Conservation (phyloP, 2,329 filamentous ascomycete species). For the Intubia oerlemansii region DNA sequence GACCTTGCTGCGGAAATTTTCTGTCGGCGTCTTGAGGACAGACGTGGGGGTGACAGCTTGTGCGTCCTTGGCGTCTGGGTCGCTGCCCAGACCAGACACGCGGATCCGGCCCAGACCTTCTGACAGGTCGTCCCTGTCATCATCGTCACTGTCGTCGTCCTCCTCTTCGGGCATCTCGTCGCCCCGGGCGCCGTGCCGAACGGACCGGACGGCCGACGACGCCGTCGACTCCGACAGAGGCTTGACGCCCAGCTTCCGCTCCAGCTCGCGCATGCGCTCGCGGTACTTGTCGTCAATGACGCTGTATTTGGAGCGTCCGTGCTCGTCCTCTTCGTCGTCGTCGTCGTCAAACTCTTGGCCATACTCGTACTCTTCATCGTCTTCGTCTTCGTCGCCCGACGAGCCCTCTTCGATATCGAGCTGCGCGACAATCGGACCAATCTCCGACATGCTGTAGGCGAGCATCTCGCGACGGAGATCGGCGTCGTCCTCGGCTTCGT, state of each 20-base stretch:
- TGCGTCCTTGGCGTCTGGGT: neutral
- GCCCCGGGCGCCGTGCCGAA: too few relatives aligned
- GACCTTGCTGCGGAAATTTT: constrained; percentile 1
- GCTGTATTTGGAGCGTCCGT: constrained; percentile 47
- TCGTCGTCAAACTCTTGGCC: constrained; percentile 20
- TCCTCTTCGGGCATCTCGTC: neutral
- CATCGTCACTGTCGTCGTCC: neutral
- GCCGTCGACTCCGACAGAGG: constrained; percentile 16
- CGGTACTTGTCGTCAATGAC: constrained; percentile 56
- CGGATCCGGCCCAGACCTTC: constrained; percentile 36
- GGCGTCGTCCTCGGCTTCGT: constrained; percentile 66
- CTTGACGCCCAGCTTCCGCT: constrained; percentile 48
- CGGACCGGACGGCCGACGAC: too few relatives aligned
- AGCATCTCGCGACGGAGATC: constrained; percentile 72
- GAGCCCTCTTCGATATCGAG: constrained; percentile 57
- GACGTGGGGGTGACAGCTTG: neutral
- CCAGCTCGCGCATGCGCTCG: constrained; percentile 65
- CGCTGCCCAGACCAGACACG: neutral
- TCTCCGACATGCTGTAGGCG: constrained; percentile 68
- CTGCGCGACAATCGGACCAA: constrained; percentile 82
- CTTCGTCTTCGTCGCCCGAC: constrained; percentile 18
- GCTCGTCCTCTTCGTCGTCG: constrained; percentile 54
- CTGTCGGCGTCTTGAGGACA: constrained; percentile 2
- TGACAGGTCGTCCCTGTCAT: constrained; percentile 10
- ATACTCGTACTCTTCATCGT: constrained; percentile 19